Base-by-base conservation (phyloP, 2,329 filamentous ascomycete species). In the Fusarium sp. region DNA sequence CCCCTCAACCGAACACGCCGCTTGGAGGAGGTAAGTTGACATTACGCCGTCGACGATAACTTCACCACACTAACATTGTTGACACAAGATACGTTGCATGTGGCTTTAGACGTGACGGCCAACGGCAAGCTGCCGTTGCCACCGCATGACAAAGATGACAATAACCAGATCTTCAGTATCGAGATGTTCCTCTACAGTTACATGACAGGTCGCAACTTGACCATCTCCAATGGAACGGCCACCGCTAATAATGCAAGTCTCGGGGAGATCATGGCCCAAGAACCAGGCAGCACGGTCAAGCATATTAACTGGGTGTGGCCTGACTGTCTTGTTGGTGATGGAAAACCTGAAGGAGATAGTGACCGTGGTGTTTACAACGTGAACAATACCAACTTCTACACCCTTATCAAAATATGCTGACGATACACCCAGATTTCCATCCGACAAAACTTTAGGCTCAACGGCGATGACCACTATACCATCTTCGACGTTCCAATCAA, bases 251-350 rank as follows among this genome's bases (percentile, higher is more conserved):
- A 87, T 59, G 87, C 87, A 13, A 91, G 87, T 48, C 50, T 78
- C 18, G 75, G 74, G 80, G 85, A 91, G 56, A 90, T 94, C 62
- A 87, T 94, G 84, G 80, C 82, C 35, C 89, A 91, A 70, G 91
- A 94, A 77, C 81, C 86, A 2, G 88, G 88, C 8, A 92, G 90
- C 77, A 93, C 92, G 0, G 92, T 94, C 48, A 94, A 94, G 79
- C 91, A 94, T 78, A 86, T 93, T 70, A 91, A 91, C 78, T 94
- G 92, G 90, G 84, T 88, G 26, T 94, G 91, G 91, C 92, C 92
- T 0, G 87, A 88, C 66, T 94, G 92, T 75, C 84, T 94, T 1
- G 89, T 90, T 6, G 91, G 91, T 24, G 83, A 91, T 56, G 90
- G 89, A 6, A 80, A 86, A 72, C 84, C 86, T 32, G 75, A 80